These are phyloP conservation scores for Pinus albicaulis DNA, from an alignment of 75 land plant genomes.

Conservation along the genomic window DNA sequence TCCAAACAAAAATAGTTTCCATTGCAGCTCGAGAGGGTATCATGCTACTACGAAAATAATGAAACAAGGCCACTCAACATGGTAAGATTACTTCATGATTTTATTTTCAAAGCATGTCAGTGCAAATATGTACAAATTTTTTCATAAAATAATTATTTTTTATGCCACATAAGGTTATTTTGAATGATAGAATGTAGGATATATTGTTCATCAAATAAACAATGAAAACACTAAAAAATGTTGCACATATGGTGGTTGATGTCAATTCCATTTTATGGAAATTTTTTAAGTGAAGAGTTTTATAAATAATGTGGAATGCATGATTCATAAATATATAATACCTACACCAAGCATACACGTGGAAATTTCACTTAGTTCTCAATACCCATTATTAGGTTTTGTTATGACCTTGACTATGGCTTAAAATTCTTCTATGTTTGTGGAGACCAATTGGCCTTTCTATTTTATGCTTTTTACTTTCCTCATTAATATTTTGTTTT, in stretches of 20 bases:
- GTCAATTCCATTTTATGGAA: background rate
- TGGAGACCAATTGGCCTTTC: too few species aligned
- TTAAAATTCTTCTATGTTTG: too few species aligned
- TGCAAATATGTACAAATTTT: background rate
- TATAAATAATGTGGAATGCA: background rate
- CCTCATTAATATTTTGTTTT: too few species aligned
- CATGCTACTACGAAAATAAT: too few species aligned
- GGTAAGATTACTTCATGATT: constrained; percentile 21
- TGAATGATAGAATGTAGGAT: background rate
- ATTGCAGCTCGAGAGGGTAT: constrained; percentile 53
- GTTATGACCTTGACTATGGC: too few species aligned
- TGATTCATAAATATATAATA: background rate
- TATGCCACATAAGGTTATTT: background rate
- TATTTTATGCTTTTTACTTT: too few species aligned
- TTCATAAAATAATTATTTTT: background rate
- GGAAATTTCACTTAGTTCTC: too few species aligned
- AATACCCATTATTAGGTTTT: too few species aligned
- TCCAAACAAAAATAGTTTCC: constrained; percentile 61
- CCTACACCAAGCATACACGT: too few species aligned
- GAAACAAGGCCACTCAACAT: too few species aligned
- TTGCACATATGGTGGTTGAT: background rate
- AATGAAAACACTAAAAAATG: background rate
- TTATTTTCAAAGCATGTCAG: background rate
- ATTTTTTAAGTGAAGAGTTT: too few species aligned
- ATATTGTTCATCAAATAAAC: background rate